Evolutionary conservation across 129 eudicot genomes (phyloP), one percentile per base, ranked within the genome.

Genomic region (Kitagawia praeruptora): DNA sequence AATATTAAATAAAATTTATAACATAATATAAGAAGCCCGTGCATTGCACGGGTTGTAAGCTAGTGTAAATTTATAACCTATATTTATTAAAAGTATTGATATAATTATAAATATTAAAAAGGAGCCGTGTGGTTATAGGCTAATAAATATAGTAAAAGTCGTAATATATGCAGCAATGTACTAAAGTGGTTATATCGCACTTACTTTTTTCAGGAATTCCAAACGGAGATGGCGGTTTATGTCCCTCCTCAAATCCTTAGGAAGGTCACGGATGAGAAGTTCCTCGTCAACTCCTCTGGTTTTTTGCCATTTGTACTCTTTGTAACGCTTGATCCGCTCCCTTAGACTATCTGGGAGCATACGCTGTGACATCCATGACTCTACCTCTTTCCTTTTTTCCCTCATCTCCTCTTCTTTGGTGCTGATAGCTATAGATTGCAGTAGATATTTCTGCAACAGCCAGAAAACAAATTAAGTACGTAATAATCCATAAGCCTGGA

Each of bases 331-430:
- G 31, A 94, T 85, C 67, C 98, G 87, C 70, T 63, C 83, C 80
- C 82, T 87, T 9, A 94, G 85, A 40, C 83, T 61, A 40, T 91
- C 93, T 27, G 98, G 98, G 64, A 94, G 97, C 93, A 88, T 75
- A 12, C 97, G 91, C 82, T 94, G 98, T 63, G 96, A 88, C 96
- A 94, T 91, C 98, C 98, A 94, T 70, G 80, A 88, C 88, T 91
- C 98, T 42, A 93, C 87, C 77, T 94, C 98, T 79, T 87, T 86
- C 83, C 96, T 78, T 86, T 86, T 89, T 41, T 88, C 78, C 81
- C 98, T 85, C 98, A 91, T 89, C 77, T 94, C 98, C 78, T 94
- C 97, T 69, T 88, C 88, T 80, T 31, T 31, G 34, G 34, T 31
- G 34, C 97, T 86, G 45, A 86, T 85, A 4, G 96, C 41, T 4